Evolutionary conservation across 768 basidiomycete genomes (phyloP).

Genomic region (Boletus reticulatus): DNA sequence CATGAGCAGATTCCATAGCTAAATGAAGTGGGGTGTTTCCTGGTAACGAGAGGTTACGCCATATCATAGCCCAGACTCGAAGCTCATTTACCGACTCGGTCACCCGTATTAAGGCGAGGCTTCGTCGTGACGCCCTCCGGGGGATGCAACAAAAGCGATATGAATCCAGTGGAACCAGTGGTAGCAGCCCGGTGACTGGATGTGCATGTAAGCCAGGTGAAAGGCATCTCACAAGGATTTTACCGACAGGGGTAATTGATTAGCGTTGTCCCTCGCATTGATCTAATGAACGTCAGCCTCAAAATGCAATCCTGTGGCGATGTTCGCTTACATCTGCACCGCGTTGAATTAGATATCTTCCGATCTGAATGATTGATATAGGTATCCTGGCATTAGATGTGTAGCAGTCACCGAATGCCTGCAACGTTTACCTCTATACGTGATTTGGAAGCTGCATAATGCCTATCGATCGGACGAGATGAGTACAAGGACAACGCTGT

Average conservation of each 20-base stretch:
- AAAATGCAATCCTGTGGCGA: conserved; percentile 28
- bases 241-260: conserved; percentile 82
- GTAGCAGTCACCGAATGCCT: conserved; percentile 22
- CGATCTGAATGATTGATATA: conserved; percentile 59
- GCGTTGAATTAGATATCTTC: conserved; percentile 76
- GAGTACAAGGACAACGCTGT: not conserved
- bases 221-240: not conserved
- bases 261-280: conserved; percentile 91
- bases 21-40: conserved; percentile 97
- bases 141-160: conserved; percentile 80
- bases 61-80: not conserved
- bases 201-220: conserved; percentile 2
- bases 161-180: conserved; percentile 88
- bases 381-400: conserved; percentile 25
- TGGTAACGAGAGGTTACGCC: conserved; percentile 28
- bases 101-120: conserved; percentile 81
- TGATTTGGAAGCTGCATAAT: conserved; percentile 92
- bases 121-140: conserved; percentile 66
- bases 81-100: conserved; percentile 61
- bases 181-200: conserved; percentile 92
- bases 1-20: conserved; percentile 95
- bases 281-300: conserved; percentile 54
- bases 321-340: conserved; percentile 82
- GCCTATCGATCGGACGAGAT: conserved; percentile 43
- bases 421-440: conserved; percentile 63